phyloP scores from a whole-genome alignment of 768 basidiomycete species.

The Rhizopogon roseolus region DNA sequence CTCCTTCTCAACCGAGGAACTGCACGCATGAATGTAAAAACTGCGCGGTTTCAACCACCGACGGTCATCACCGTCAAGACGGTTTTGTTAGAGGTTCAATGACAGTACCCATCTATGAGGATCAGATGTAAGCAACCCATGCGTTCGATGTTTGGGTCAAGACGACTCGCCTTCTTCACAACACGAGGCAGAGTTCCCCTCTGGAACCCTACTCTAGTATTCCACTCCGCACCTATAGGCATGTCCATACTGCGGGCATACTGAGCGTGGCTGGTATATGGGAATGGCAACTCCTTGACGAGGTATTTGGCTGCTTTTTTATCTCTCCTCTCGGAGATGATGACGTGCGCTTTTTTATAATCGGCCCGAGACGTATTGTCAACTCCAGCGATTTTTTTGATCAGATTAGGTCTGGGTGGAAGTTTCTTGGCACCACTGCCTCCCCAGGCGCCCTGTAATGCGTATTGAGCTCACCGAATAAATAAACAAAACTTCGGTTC shows the following conservation, averaged over 20 bases:
- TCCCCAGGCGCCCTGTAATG: conserved; percentile 82
- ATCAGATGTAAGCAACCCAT: conserved; percentile 1
- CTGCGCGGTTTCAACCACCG: not conserved
- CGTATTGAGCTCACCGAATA: not conserved
- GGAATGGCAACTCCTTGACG: conserved; percentile 89
- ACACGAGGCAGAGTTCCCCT: conserved; percentile 79
- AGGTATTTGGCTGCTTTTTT: conserved; percentile 89
- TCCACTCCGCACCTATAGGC: conserved; percentile 91
- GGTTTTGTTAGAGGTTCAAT: conserved; percentile 66
- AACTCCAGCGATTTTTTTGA: conserved; percentile 82
- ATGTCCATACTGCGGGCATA: conserved; percentile 80
- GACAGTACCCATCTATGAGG: conserved; percentile 58
- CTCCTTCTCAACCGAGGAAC: not conserved
- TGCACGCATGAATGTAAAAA: too few species aligned
- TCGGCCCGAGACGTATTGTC: conserved; percentile 79
- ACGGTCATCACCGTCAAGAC: conserved; percentile 14
- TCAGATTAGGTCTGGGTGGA: conserved; percentile 60
- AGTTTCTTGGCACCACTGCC: conserved; percentile 65
- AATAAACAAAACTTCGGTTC: not conserved
- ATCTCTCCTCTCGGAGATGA: conserved; percentile 94
- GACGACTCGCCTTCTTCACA: conserved; percentile 67
- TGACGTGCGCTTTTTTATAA: conserved; percentile 79
- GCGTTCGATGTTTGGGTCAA: conserved; percentile 6
- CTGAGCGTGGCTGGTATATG: conserved; percentile 91
- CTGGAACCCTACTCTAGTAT: conserved; percentile 82